phyloP scores from a whole-genome alignment of 139 green algal species.

The Chlorella sp. region DNA sequence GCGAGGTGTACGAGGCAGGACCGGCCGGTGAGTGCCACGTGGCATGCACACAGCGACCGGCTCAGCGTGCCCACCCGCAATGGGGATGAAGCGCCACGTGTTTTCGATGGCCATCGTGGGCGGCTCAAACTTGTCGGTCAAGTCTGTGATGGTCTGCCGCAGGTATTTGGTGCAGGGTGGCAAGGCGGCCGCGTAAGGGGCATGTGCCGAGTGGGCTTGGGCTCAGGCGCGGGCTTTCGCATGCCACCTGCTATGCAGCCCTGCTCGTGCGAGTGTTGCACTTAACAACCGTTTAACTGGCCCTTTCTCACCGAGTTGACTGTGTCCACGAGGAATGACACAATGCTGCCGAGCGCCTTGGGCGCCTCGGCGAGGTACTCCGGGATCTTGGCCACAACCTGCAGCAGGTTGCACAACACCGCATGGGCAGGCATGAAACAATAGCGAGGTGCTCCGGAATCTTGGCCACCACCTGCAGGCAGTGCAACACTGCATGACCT shows the following conservation, averaged over 20 bases:
- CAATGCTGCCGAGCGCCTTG: not conserved
- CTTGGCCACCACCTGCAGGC: too few relatives aligned
- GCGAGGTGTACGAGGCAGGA: not conserved
- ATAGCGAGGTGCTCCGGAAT: too few relatives aligned
- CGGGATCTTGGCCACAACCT: not conserved
- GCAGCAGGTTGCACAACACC: too few relatives aligned
- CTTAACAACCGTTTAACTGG: too few relatives aligned
- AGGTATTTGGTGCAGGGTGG: too few relatives aligned
- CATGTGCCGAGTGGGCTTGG: too few relatives aligned
- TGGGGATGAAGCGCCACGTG: constrained; percentile 25
- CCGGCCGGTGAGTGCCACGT: not conserved
- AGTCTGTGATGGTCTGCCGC: constrained; percentile 13
- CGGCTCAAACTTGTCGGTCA: constrained; percentile 3
- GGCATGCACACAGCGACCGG: not conserved
- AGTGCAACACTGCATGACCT: too few relatives aligned
- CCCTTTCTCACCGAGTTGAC: not conserved
- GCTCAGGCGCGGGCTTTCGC: too few relatives aligned
- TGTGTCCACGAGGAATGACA: not conserved
- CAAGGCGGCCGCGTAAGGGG: too few relatives aligned
- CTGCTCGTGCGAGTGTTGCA: too few relatives aligned
- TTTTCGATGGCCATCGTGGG: constrained; percentile 17
- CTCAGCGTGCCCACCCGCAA: not conserved
- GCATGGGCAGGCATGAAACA: too few relatives aligned
- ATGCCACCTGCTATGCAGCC: too few relatives aligned
- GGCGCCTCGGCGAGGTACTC: not conserved